These are phyloP conservation scores for Tolypocladium nubicola DNA, from an alignment of 2,329 filamentous ascomycete species.

Conservation along the genomic window DNA sequence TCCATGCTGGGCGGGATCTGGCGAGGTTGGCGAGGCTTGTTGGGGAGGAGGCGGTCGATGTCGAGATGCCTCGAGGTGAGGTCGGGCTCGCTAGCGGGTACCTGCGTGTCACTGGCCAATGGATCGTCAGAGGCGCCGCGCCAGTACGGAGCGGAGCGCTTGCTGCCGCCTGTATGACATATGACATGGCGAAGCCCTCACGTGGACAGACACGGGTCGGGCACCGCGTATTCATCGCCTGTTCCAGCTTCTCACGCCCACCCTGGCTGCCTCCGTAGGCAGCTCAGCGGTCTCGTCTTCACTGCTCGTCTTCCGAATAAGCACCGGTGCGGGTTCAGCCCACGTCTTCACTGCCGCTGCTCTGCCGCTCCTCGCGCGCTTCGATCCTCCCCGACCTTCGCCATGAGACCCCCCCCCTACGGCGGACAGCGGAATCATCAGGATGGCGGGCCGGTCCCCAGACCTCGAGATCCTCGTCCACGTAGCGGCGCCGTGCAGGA, in stretches of 20 bases:
- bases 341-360: not conserved
- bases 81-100: not conserved
- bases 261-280: not conserved
- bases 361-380: not conserved
- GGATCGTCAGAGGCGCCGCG: not conserved
- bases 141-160: not conserved
- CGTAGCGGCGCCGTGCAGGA: conserved; percentile 38
- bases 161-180: not conserved
- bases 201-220: not conserved
- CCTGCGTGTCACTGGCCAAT: not conserved
- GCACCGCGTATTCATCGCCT: not conserved
- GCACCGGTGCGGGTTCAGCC: no score
- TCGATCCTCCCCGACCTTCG: not conserved
- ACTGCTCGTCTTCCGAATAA: not conserved
- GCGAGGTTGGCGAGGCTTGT: not conserved
- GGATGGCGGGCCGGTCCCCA: conserved; percentile 14
- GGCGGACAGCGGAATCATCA: conserved; percentile 1
- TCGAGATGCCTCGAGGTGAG: not conserved
- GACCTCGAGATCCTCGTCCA: conserved; percentile 46
- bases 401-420: not conserved
- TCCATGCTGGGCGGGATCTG: not conserved
- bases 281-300: not conserved
- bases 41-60: not conserved
- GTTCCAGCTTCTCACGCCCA: not conserved
- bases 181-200: not conserved